Evolutionary conservation across 306 rosid genomes (phyloP).

Genomic region (Castanospermum australe): DNA sequence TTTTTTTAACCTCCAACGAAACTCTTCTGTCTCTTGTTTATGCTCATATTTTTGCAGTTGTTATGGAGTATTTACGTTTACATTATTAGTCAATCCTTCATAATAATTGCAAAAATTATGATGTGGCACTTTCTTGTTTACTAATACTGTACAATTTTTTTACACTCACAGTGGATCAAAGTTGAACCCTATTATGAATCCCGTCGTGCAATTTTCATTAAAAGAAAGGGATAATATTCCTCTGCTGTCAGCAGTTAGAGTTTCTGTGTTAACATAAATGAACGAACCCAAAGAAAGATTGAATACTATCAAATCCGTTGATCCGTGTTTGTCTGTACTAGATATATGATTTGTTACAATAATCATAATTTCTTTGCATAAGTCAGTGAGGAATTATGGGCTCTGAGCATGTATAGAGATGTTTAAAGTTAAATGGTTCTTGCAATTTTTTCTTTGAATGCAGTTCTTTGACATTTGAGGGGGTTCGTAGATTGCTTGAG

Average conservation of each 20-base stretch:
- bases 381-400: neutral
- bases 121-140: no score
- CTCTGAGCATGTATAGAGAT: neutral
- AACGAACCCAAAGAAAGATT: neutral
- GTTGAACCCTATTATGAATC: neutral
- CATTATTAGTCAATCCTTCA: no score
- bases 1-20: neutral
- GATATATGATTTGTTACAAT: neutral
- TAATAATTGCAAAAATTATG: no score
- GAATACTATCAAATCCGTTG: neutral
- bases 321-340: neutral
- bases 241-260: neutral
- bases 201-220: neutral
- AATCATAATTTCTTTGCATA: neutral
- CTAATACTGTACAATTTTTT: no score
- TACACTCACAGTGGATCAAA: no score
- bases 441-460: constrained; percentile 25
- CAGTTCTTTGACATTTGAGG: constrained; percentile 92
- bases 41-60: neutral
- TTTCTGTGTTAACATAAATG: no score
- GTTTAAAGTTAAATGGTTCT: neutral
- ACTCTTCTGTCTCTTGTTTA: neutral
- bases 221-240: neutral
- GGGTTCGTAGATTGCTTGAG: constrained; percentile 92
- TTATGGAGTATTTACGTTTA: no score